A percentile compares a stretch with the other conserved stretches of the same genome.
Conservation (phyloP, 768 basidiomycete species). For the Xanthoconium purpureum region DNA sequence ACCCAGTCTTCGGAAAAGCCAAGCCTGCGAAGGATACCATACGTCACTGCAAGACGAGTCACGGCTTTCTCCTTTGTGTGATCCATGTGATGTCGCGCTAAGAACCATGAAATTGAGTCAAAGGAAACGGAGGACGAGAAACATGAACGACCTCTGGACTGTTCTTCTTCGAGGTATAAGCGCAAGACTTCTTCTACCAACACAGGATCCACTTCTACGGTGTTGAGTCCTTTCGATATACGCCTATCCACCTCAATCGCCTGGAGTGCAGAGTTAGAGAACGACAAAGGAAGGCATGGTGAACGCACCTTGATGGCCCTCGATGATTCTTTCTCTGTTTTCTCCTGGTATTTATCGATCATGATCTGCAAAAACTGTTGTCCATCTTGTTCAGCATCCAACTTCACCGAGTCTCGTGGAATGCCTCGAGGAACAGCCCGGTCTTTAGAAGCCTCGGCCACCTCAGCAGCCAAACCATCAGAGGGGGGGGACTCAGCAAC, state of each 20-base stretch:
- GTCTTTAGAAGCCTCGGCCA: constrained; percentile 3
- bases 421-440: constrained; percentile 3
- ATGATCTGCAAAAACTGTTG: constrained; percentile 64
- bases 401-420: constrained; percentile 24
- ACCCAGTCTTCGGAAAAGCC: constrained; percentile 72
- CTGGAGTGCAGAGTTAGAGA: constrained; percentile 28
- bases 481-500: constrained; percentile 3
- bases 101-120: constrained; percentile 1
- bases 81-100: constrained; percentile 33
- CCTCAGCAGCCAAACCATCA: constrained; percentile 6
- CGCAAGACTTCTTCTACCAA: constrained; percentile 60
- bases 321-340: constrained; percentile 80
- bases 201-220: constrained; percentile 57
- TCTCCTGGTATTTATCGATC: constrained; percentile 83
- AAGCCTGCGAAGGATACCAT: constrained; percentile 73
- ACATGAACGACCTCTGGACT: constrained; percentile 28
- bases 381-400: constrained; percentile 41
- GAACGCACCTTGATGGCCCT: constrained; percentile 62
- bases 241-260: constrained; percentile 80
- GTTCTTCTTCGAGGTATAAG: constrained; percentile 40
- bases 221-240: constrained; percentile 58
- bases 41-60: constrained; percentile 70
- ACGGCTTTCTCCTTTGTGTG: constrained; percentile 71
- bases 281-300: background rate
- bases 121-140: background rate